Conservation (phyloP, 192 early-diverging fungal genomes). For the Backusella sp. region DNA sequence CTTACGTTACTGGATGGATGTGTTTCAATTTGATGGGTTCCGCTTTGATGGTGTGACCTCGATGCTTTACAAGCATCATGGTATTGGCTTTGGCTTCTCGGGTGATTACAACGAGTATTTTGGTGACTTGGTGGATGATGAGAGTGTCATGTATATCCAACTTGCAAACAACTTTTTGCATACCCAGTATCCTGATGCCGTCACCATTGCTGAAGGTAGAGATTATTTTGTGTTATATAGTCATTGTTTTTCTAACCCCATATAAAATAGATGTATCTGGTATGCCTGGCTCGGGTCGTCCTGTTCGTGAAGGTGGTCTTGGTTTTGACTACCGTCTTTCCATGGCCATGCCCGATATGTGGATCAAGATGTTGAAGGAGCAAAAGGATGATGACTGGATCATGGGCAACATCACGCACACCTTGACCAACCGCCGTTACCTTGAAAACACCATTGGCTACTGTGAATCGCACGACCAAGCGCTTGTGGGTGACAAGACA, state of each 20-base stretch:
- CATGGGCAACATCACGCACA: conserved; percentile 82
- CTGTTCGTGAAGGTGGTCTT: conserved; percentile 84
- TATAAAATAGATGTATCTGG: conserved; percentile 85
- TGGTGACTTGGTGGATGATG: conserved; percentile 77
- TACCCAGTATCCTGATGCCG: conserved; percentile 70
- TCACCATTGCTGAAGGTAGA: conserved; percentile 91
- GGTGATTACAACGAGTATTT: conserved; percentile 97
- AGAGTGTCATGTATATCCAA: conserved; percentile 89
- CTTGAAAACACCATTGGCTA: conserved; percentile 95
- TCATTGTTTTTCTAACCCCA: too few species aligned
- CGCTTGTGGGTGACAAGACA: conserved; percentile 97
- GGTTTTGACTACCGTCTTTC: conserved; percentile 96
- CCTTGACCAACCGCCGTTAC: conserved; percentile 88
- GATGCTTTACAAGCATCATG: conserved; percentile 96
- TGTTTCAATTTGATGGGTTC: conserved; percentile 94
- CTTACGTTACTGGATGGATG: conserved; percentile 89
- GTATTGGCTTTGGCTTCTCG: conserved; percentile 89
- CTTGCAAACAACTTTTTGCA: conserved; percentile 86
- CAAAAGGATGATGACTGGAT: conserved; percentile 89
- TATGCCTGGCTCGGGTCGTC: conserved; percentile 94
- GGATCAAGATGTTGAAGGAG: conserved; percentile 98
- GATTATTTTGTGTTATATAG: too few species aligned
- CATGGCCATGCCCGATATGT: conserved; percentile 98
- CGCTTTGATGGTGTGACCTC: conserved; percentile 97
- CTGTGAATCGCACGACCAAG: conserved; percentile 96